Evolutionary conservation across 306 rosid genomes (phyloP).

Genomic region (Vachellia collinsii): DNA sequence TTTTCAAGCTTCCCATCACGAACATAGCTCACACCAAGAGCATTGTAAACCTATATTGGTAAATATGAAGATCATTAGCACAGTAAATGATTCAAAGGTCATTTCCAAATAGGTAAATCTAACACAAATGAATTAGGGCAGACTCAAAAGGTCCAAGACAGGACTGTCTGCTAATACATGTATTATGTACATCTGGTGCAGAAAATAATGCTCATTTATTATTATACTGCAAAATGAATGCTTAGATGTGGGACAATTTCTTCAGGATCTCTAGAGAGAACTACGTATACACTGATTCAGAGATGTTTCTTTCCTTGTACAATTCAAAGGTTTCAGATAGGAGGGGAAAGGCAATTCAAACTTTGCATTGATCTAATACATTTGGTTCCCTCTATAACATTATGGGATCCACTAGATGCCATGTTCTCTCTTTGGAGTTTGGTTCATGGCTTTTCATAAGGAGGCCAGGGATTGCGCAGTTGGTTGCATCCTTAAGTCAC

Average conservation of each 20-base stretch:
- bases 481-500: neutral
- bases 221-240: neutral
- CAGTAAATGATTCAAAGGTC: conserved; percentile 28
- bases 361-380: neutral
- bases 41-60: conserved; percentile 78
- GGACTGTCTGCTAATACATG: neutral
- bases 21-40: conserved; percentile 85
- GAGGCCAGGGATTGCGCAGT: neutral
- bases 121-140: neutral
- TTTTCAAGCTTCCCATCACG: conserved; percentile 87
- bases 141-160: neutral
- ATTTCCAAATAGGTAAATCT: neutral
- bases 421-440: neutral
- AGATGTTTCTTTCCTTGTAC: neutral
- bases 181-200: neutral
- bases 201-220: neutral
- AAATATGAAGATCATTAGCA: conserved; percentile 16
- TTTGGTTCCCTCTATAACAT: neutral
- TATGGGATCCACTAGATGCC: neutral
- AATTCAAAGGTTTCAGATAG: neutral
- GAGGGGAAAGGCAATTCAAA: neutral
- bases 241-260: neutral
- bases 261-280: neutral
- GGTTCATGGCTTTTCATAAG: neutral
- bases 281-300: neutral